Conservation (phyloP, 2,329 filamentous ascomycete species). For the Coniochaeta prunicola region DNA sequence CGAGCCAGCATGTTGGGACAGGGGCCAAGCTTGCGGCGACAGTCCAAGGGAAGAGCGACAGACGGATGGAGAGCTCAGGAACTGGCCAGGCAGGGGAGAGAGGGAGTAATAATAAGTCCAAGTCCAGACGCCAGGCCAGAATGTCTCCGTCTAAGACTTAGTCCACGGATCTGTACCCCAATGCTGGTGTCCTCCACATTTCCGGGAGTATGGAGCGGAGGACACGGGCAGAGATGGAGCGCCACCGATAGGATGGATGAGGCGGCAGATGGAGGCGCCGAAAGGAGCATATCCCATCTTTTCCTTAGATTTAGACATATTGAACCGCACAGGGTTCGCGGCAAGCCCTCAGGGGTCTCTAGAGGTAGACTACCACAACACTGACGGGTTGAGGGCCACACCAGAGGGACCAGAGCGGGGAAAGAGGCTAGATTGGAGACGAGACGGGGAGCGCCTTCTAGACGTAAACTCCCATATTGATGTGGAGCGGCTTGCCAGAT, state of each 20-base stretch:
- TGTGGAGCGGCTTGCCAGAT: conserved; percentile 1
- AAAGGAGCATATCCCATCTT: conserved; percentile 1
- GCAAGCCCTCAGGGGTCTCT: not conserved
- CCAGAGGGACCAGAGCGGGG: not conserved
- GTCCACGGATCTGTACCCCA: not conserved
- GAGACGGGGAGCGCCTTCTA: not conserved
- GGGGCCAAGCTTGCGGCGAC: conserved; percentile 7
- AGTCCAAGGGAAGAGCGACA: conserved; percentile 6
- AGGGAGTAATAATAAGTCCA: conserved; percentile 10
- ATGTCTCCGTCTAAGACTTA: not conserved
- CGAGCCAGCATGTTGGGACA: conserved; percentile 15
- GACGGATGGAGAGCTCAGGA: conserved; percentile 6
- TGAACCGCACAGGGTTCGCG: not conserved
- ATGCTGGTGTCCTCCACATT: conserved; percentile 10
- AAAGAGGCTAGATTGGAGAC: not conserved
- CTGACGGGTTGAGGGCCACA: not conserved
- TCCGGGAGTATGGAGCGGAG: conserved; percentile 15
- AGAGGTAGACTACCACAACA: not conserved
- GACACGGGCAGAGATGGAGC: conserved; percentile 12
- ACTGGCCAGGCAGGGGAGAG: not conserved
- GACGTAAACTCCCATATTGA: conserved; percentile 3
- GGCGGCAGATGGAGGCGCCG: conserved; percentile 12
- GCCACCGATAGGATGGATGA: conserved; percentile 19
- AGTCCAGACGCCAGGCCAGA: not conserved
- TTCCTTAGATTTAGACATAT: conserved; percentile 3